A percentile compares a stretch with the other conserved stretches of the same genome.
These are phyloP conservation scores for Baudoinia panamericana DNA, from an alignment of 495 filamentous ascomycete species.

Conservation along the genomic window DNA sequence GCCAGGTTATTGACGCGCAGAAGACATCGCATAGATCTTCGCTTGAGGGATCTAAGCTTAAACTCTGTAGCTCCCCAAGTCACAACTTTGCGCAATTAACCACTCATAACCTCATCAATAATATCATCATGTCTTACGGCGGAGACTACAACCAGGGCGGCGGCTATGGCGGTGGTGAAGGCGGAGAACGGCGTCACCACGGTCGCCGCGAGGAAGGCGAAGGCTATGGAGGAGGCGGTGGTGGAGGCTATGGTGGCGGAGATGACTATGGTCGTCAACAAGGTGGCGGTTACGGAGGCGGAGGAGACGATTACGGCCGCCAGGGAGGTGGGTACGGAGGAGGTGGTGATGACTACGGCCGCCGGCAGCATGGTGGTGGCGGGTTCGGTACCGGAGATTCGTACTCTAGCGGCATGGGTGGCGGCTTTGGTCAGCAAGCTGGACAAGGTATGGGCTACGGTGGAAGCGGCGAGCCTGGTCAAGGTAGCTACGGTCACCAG, in stretches of 20 bases:
- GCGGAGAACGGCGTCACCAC: background rate
- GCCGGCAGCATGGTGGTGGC: conserved; percentile 4
- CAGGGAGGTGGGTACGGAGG: conserved; percentile 3
- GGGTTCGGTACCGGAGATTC: background rate
- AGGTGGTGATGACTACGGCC: background rate
- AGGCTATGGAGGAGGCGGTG: conserved; percentile 6
- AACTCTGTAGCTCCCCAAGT: background rate
- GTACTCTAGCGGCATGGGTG: background rate
- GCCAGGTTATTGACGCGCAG: too few relatives aligned
- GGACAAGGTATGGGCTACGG: background rate
- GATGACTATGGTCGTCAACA: conserved; percentile 1
- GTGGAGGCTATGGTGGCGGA: background rate
- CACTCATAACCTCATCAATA: background rate
- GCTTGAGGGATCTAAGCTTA: background rate
- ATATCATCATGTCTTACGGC: conserved; percentile 5
- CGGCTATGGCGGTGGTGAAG: conserved; percentile 4
- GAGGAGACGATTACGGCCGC: conserved; percentile 1
- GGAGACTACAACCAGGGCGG: conserved; percentile 3
- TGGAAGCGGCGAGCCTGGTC: background rate
- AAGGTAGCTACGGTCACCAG: conserved; percentile 9
- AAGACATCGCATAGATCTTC: too few relatives aligned
- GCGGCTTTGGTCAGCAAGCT: background rate
- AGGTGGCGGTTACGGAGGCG: conserved; percentile 4
- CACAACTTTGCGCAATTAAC: background rate
- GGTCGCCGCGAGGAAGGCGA: background rate